Evolutionary conservation across 768 basidiomycete genomes (phyloP), one percentile per base, ranked within the genome.

Genomic region (Dentipellis sp.): DNA sequence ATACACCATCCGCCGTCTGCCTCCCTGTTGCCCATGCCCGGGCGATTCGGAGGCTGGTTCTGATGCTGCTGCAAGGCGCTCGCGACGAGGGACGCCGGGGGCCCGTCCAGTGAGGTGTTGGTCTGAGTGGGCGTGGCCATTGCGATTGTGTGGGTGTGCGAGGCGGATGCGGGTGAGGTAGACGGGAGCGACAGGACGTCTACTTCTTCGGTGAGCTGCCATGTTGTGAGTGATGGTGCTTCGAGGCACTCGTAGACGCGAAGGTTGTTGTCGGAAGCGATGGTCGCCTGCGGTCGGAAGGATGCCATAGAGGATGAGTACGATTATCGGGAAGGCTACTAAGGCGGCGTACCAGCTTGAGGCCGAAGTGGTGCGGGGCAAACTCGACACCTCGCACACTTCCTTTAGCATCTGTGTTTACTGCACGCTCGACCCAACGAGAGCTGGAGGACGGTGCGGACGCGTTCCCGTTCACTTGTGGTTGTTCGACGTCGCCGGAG

Each of bases 1-100:
- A 99, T 70, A 56, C 85, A 88, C 93, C 93, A 97, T 1, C 90
- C 94, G 3, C 92, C 92, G 54, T 92, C 86, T 2, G 91, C 91
- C 68, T 94, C 89, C 42, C 86, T 76, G 61, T 81, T 84, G 0
- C 82, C 85, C 21, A 73, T 58, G 1, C 80, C 78, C 14, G 74
- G 71, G 55, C 75, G 68, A 60, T 42, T 63, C 23, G 58, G 62
- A 51, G 62, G 64, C 50, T 59, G 68, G 12, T 53, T 64, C 58
- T 64, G 71, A 42, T 67, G 70, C 64, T 83, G 84, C 55, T 83
- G 82, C 11, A 84, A 68, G 2, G 84, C 83, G 61, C 83, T 82
- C 7, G 84, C 78, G 39, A 87, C 80, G 14, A 85, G 73, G 14
- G 80, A 79, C 1, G 78, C 79, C 5, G 82, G 75, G 12, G 68